Percentiles rank a stretch among this genome's conserved stretches.
Evolutionary conservation across 108 stramenopile genomes (phyloP).

Genomic region (Discostella pseudostelligera): DNA sequence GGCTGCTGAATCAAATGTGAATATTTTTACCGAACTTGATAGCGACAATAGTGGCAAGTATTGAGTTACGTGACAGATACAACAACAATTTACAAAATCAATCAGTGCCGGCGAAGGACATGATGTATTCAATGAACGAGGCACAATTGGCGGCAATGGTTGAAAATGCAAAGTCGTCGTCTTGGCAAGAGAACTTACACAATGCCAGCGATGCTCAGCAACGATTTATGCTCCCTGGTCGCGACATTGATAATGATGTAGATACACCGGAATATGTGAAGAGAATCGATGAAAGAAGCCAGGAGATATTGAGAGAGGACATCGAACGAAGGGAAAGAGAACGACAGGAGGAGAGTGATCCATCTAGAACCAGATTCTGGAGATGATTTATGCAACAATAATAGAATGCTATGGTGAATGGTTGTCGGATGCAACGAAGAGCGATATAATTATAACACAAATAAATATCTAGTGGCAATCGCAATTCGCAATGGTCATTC

Average conservation of each 20-base stretch:
- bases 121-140: conserved; percentile 35
- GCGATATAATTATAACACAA: no score
- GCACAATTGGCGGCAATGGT: conserved; percentile 58
- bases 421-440: no score
- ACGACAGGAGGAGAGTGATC: conserved; percentile 16
- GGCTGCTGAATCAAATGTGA: neutral
- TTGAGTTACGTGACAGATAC: conserved; percentile 11
- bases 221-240: conserved; percentile 57
- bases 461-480: no score
- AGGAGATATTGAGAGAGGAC: conserved; percentile 48
- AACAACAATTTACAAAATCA: neutral
- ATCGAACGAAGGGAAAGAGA: conserved; percentile 35
- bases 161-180: conserved; percentile 56
- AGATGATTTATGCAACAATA: conserved; percentile 7
- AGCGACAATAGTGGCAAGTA: conserved; percentile 10
- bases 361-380: conserved; percentile 26
- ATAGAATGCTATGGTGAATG: no score
- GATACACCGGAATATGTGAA: conserved; percentile 42
- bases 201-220: conserved; percentile 53
- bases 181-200: conserved; percentile 52
- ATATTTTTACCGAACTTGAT: neutral
- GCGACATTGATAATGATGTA: conserved; percentile 9
- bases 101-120: neutral
- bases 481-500: no score
- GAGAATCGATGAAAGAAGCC: conserved; percentile 48